These are phyloP conservation scores for Sclerotiophoma versabilis DNA, from an alignment of 2,329 filamentous ascomycete species.

Conservation along the genomic window DNA sequence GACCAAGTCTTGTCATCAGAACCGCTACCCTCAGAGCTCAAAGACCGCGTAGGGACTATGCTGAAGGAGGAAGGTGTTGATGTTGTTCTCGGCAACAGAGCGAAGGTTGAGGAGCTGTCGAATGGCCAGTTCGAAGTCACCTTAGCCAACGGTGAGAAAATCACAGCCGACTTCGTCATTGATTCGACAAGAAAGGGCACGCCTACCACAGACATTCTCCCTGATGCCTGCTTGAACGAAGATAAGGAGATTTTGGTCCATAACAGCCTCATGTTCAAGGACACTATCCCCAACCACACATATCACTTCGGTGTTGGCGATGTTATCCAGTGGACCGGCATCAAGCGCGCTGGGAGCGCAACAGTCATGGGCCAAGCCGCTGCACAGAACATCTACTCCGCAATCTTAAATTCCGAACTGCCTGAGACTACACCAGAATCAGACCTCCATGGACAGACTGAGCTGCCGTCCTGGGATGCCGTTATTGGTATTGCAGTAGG, in stretches of 20 bases:
- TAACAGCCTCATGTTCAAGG: constrained; percentile 62
- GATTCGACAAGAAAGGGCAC: constrained; percentile 71
- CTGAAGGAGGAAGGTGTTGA: constrained; percentile 70
- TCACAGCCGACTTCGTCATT: constrained; percentile 70
- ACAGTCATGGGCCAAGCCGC: constrained; percentile 75
- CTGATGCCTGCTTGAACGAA: constrained; percentile 63
- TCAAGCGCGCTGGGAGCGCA: constrained; percentile 79
- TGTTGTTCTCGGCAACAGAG: constrained; percentile 67
- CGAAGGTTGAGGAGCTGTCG: constrained; percentile 52
- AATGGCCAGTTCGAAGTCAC: constrained; percentile 52
- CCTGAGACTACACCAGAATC: constrained; percentile 13
- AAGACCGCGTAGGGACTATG: constrained; percentile 65
- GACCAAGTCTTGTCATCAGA: constrained; percentile 75
- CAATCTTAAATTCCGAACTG: constrained; percentile 46
- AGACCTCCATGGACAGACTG: constrained; percentile 27
- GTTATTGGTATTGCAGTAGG: constrained; percentile 76
- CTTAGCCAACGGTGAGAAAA: constrained; percentile 51
- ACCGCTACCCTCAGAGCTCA: constrained; percentile 72
- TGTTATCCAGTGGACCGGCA: constrained; percentile 73
- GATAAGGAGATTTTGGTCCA: constrained; percentile 71
- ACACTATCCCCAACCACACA: constrained; percentile 62
- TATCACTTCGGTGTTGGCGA: constrained; percentile 76
- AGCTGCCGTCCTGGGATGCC: constrained; percentile 50
- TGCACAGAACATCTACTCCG: constrained; percentile 62
- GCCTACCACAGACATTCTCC: constrained; percentile 70